Evolutionary conservation across 371 early-diverging fungal species (phyloP), one percentile per base, ranked within the genome.

Genomic region (Fennellomyces sp.): DNA sequence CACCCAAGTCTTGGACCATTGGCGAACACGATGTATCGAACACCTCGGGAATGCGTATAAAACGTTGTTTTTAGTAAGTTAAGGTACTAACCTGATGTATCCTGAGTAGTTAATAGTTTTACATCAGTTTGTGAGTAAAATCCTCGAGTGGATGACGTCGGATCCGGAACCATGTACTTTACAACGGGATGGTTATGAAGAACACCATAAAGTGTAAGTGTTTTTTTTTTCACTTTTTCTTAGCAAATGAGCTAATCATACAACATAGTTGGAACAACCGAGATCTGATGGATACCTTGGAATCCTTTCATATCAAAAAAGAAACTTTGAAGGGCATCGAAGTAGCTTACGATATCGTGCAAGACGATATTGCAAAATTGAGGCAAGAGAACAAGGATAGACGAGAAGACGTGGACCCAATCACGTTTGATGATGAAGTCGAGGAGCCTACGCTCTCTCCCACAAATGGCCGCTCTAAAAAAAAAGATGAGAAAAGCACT

Each of bases 111-210:
- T 17, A 25, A 27, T 13, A 29, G 3, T 53, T 13, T 38, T 35
- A 29, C 50, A 47, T 26, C 23, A 74, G 49, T 51, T 80, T 19
- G 56, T 68, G 3, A 51, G 52, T 3, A 31, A 52, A 1, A 5
- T 79, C 11, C 48, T 56, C 25, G 57, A 58, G 3, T 68, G 55
- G 51, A 65, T 80, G 12, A 53, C 36, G 10, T 17, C 47, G 13
- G 58, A 62, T 38, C 36, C 49, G 10, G 17, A 30, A 2, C 45
- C 69, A 5, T 66, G 56, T 13, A 45, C 28, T 6, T 70, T 70
- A 11, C 63, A 56, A 12, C 61, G 70, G 1, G 56, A 70, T n/a
- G 74, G 74, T 33, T 81, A 75, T 45, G 82, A 82, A 41, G 55
- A 66, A 21, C 67, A 75, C 10, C 64, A 64, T 6, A 64, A 66